phyloP scores from a whole-genome alignment of 1,284 basidiomycete species.

The Puccinia polysora region DNA sequence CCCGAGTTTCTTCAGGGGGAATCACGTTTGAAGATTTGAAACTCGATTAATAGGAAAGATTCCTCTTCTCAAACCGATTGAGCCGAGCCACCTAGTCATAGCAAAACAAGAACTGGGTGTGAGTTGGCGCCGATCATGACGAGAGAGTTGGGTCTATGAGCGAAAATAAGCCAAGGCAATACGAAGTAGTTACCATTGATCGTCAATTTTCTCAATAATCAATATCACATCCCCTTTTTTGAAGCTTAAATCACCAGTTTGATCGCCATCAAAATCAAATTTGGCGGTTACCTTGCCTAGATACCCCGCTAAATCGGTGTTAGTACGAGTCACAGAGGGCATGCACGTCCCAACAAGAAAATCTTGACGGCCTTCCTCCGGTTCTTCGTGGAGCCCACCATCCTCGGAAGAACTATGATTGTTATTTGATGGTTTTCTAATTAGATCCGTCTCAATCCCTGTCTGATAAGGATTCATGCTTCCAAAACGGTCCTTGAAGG shows the following conservation, averaged over 20 bases:
- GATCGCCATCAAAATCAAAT: conserved; percentile 23
- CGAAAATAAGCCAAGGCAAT: background rate
- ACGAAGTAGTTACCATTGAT: conserved; percentile 64
- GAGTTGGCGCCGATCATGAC: background rate
- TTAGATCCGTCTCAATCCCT: background rate
- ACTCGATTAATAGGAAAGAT: conserved; percentile 40
- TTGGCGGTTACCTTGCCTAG: conserved; percentile 21
- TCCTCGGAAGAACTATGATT: background rate
- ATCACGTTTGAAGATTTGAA: background rate
- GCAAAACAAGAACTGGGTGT: background rate
- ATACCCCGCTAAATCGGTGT: conserved; percentile 1
- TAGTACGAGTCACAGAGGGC: conserved; percentile 28
- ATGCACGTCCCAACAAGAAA: conserved; percentile 25
- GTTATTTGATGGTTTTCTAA: background rate
- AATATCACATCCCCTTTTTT: conserved; percentile 75
- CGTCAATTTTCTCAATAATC: conserved; percentile 67
- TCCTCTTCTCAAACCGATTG: conserved; percentile 37
- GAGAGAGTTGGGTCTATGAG: background rate
- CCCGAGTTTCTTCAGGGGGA: no score
- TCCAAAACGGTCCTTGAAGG: background rate
- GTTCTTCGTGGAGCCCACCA: no score
- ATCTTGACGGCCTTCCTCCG: no score
- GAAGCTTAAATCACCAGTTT: conserved; percentile 77
- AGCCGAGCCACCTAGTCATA: conserved; percentile 28
- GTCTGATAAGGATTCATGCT: background rate